Percentiles rank a stretch among this genome's conserved stretches.
These are phyloP conservation scores for Euphorbia peplus DNA, from an alignment of 345 rosid species.

Conservation along the genomic window DNA sequence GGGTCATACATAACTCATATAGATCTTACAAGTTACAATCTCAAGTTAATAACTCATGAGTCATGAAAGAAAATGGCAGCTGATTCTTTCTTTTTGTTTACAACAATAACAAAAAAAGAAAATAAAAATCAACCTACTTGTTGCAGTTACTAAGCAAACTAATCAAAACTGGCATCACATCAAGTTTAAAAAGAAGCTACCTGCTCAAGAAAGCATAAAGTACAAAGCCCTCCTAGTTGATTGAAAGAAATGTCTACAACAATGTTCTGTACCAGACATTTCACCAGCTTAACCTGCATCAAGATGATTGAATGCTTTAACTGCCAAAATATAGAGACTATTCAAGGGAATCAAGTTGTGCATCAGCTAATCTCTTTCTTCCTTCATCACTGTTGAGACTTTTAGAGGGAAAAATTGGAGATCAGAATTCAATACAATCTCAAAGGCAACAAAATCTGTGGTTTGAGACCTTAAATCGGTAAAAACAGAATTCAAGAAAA, in stretches of 20 bases:
- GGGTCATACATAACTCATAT: not conserved
- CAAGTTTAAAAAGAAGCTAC: conserved; percentile 29
- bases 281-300: conserved; percentile 75
- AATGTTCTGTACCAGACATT: conserved; percentile 57
- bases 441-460: no score
- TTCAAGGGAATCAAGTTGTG: not conserved
- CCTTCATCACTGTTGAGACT: not conserved
- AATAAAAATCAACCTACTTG: no score
- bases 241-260: conserved; percentile 84
- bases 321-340: not conserved
- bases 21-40: not conserved
- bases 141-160: not conserved
- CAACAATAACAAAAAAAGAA: not conserved
- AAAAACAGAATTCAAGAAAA: not conserved
- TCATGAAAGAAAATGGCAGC: not conserved
- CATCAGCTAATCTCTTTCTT: not conserved
- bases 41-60: not conserved
- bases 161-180: not conserved
- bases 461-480: not conserved
- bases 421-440: not conserved
- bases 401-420: no score
- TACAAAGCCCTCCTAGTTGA: conserved; percentile 67
- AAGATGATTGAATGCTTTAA: conserved; percentile 7
- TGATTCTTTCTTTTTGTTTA: not conserved
- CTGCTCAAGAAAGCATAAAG: conserved; percentile 80